A percentile compares a stretch with the other conserved stretches of the same genome.
Evolutionary conservation across 495 filamentous ascomycete species (phyloP).

Genomic region (Polyplosphaeria fusca): DNA sequence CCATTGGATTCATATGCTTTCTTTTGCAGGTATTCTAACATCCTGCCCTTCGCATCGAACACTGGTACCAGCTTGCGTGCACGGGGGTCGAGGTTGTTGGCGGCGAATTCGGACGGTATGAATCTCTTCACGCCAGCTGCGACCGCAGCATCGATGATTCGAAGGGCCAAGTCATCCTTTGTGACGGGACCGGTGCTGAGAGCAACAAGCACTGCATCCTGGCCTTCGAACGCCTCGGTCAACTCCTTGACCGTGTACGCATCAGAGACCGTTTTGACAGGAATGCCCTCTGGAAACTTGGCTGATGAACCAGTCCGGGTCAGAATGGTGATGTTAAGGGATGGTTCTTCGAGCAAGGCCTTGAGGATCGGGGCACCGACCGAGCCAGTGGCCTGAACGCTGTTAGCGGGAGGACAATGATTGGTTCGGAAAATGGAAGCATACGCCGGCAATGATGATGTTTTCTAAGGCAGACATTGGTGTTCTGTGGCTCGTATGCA

Average conservation of each 20-base stretch:
- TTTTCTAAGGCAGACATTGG: slow-evolving; percentile 23
- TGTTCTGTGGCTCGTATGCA: too few species aligned
- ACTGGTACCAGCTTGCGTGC: slow-evolving; percentile 18
- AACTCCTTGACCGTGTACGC: slow-evolving; percentile 57
- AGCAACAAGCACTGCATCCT: slow-evolving; percentile 49
- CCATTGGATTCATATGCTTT: slow-evolving; percentile 36
- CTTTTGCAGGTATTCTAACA: slow-evolving; percentile 47
- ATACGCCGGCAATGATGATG: slow-evolving; percentile 25
- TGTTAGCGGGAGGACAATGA: background rate
- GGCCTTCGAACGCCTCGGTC: slow-evolving; percentile 42
- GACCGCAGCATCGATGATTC: slow-evolving; percentile 39
- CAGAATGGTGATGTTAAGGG: slow-evolving; percentile 57
- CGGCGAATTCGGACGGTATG: slow-evolving; percentile 43
- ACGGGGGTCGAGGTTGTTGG: slow-evolving; percentile 38
- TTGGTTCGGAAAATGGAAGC: background rate
- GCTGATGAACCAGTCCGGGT: slow-evolving; percentile 43
- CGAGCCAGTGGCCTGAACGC: slow-evolving; percentile 39
- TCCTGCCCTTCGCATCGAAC: slow-evolving; percentile 39
- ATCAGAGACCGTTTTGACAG: slow-evolving; percentile 50
- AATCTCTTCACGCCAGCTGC: slow-evolving; percentile 41
- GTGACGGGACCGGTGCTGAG: slow-evolving; percentile 30
- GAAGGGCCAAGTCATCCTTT: slow-evolving; percentile 24
- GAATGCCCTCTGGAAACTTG: slow-evolving; percentile 39
- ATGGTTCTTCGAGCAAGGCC: slow-evolving; percentile 40
- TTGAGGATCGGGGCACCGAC: slow-evolving; percentile 43